These are phyloP conservation scores for Insectozyma bohioensis DNA, from an alignment of 1,139 yeast species.

Conservation along the genomic window DNA sequence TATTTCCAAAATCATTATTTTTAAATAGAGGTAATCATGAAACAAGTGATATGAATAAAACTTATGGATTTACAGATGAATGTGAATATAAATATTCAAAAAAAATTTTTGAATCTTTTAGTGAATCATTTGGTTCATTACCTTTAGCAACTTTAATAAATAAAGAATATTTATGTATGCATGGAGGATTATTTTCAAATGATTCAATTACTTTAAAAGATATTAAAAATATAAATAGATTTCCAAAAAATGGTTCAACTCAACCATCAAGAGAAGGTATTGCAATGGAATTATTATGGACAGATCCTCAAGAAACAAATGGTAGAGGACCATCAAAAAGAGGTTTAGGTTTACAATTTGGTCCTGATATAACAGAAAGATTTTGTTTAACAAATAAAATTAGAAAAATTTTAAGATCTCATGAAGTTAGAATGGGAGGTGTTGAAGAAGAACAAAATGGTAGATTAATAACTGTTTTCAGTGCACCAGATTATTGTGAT, in stretches of 20 bases:
- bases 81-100: slow-evolving; percentile 88
- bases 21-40: slow-evolving; percentile 96
- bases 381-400: slow-evolving; percentile 74
- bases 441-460: slow-evolving; percentile 87
- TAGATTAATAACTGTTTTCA: slow-evolving; percentile 82
- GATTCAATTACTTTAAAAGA: slow-evolving; percentile 72
- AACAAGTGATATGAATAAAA: slow-evolving; percentile 94
- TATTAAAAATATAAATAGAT: slow-evolving; percentile 68
- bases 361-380: slow-evolving; percentile 86
- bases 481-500: slow-evolving; percentile 98
- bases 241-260: slow-evolving; percentile 51
- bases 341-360: slow-evolving; percentile 95
- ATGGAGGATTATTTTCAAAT: slow-evolving; percentile 90
- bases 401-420: slow-evolving; percentile 85
- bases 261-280: slow-evolving; percentile 92
- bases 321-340: slow-evolving; percentile 91
- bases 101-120: slow-evolving; percentile 78
- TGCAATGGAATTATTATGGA: slow-evolving; percentile 97
- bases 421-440: slow-evolving; percentile 92
- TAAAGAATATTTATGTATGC: slow-evolving; percentile 79
- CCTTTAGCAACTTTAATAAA: slow-evolving; percentile 87
- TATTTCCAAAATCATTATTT: slow-evolving; percentile 71
- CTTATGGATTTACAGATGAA: slow-evolving; percentile 95
- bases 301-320: slow-evolving; percentile 80
- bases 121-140: slow-evolving; percentile 81